Evolutionary conservation across 2,329 filamentous ascomycete genomes (phyloP), one percentile per base, ranked within the genome.

Genomic region (Chrysoporthe puriensis): DNA sequence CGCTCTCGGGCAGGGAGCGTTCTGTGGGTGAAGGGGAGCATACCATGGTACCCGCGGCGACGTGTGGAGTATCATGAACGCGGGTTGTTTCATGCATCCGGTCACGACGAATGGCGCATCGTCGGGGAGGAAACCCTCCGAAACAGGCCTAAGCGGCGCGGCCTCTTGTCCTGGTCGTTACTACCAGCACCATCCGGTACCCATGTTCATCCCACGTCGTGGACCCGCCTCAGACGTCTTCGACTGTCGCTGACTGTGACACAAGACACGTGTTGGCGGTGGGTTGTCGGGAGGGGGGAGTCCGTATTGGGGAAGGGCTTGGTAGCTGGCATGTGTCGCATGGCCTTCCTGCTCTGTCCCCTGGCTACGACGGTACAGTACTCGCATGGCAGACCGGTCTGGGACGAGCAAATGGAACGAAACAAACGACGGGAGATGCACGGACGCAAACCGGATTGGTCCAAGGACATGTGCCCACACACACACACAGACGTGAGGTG

Each of bases 401-500:
- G 63, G 63, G 63, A 60, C 32, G 63, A 58, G 48, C 46, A 57
- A 62, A 62, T 62, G 64, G 58, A 66, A 62, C 64, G 50, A 54
- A 54, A 54, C 50, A 54, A 54, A 54, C 7, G 7, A 54, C 57
- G 26, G 64, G 58, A 32, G 46, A 36, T 43, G 58, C 48, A 61
- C 34, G 61, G 59, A 43, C 11, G 18, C 50, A 21, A 54, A 32
- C 13, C 21, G 50, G 50, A 54, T 54, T 62, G 64, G 44, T 66
- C 57, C 58, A 14, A 18, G 54, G n/a, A 58, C 54, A 14, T 58
- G 26, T 16, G n/a, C 14, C 13, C 4, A 43, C 56, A 59, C 52
- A 16, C 14, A 7, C 44, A 18, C 54, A 40, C 4, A n/a, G 21
- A 18, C 13, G 26, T 16, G n/a, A 32, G 26, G n/a, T 1, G 13